These are phyloP conservation scores for Ophiostoma ulmi DNA, from an alignment of 2,329 filamentous ascomycete genomes.

Conservation along the genomic window DNA sequence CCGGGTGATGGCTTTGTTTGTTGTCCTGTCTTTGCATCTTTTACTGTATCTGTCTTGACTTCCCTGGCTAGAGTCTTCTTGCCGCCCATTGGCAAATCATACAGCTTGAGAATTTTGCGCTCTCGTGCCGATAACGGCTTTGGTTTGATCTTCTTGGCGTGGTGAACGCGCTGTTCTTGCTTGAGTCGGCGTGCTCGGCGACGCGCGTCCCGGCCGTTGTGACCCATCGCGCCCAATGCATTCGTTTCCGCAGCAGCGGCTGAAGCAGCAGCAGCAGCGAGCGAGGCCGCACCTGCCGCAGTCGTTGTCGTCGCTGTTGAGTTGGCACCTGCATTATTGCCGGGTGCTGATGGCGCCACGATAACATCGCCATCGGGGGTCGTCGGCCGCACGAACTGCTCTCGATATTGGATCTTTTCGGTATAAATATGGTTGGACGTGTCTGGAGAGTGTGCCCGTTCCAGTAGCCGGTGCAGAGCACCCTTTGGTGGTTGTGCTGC, in stretches of 20 bases:
- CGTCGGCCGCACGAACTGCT: constrained; percentile 71
- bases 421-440: constrained; percentile 66
- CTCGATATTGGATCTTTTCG: constrained; percentile 77
- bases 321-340: neutral
- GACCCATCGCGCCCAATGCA: constrained; percentile 35
- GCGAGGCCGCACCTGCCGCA: constrained; percentile 5
- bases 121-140: constrained; percentile 73
- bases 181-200: constrained; percentile 47
- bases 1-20: constrained; percentile 38
- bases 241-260: constrained; percentile 63
- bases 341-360: neutral
- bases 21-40: neutral
- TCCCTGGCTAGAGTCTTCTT: neutral
- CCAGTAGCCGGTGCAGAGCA: constrained; percentile 54
- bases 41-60: neutral
- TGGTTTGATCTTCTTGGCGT: constrained; percentile 39
- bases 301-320: constrained; percentile 2
- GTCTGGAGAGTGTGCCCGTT: constrained; percentile 72
- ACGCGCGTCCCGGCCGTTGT: constrained; percentile 54
- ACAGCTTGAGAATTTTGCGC: constrained; percentile 66
- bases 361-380: constrained; percentile 52
- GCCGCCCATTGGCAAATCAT: constrained; percentile 56
- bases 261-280: constrained; percentile 49
- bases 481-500: constrained; percentile 36
- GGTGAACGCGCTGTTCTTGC: constrained; percentile 39